Evolutionary conservation across 257 asterid species (phyloP).

Genomic region (Solanum medicagineum): DNA sequence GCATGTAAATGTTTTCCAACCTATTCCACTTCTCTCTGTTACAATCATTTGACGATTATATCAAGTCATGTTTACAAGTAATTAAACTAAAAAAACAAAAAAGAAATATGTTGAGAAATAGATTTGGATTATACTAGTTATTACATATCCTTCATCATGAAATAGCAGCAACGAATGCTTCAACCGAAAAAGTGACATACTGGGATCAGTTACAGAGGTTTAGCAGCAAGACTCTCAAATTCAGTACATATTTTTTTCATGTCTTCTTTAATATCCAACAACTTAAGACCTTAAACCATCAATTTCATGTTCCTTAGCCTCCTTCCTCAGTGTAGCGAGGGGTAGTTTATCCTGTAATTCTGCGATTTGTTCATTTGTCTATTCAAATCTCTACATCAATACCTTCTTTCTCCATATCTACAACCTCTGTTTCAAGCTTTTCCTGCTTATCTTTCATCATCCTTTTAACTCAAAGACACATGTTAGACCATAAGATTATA

Average conservation of each 20-base stretch:
- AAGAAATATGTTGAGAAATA: no score
- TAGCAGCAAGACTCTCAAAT: conserved; percentile 13
- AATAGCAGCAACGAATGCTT: background rate
- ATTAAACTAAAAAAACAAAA: background rate
- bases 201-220: background rate
- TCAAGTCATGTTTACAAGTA: no score
- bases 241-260: conserved; percentile 4
- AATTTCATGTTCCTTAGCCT: conserved; percentile 20
- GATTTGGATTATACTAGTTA: background rate
- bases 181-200: background rate
- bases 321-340: conserved; percentile 13
- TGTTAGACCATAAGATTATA: no score
- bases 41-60: background rate
- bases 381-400: conserved; percentile 24
- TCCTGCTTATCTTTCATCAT: conserved; percentile 19
- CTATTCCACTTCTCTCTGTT: no score
- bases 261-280: conserved; percentile 15
- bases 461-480: no score
- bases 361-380: conserved; percentile 24
- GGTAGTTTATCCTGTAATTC: conserved; percentile 31
- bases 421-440: conserved; percentile 11
- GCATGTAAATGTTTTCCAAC: background rate
- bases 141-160: background rate
- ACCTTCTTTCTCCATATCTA: conserved; percentile 11
- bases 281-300: conserved; percentile 10